Base-by-base conservation (phyloP, 2,329 filamentous ascomycete species). In the Teratosphaeria destructans region DNA sequence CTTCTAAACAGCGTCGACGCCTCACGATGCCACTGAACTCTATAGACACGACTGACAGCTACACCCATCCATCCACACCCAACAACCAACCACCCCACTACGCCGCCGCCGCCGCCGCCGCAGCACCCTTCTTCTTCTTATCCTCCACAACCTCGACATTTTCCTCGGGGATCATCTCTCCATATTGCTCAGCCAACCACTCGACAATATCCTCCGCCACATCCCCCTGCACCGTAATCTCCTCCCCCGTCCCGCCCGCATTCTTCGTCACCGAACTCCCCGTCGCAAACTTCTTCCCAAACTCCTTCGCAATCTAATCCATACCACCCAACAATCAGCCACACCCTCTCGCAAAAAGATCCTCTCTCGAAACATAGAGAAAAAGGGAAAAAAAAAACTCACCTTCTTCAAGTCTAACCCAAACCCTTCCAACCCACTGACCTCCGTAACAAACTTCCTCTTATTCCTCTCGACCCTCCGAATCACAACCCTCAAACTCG, bases 401-500 rank as follows among this genome's bases (percentile, higher is more conserved):
- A 95, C 81, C 79, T 96, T 97, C 77, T 99, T 99, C 70, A 96
- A 82, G 59, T 97, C 93, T 52, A 97, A 75, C 0, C 90, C 90
- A 70, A 96, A 95, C 0, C 87, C 85, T 74, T 99, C 94, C 23
- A 99, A 80, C 0, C 94, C 94, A 6, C 85, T 85, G n/a, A 99
- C 86, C 16, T 92, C 87, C 0, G 94, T 99, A 58, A 99, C 92
- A 73, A 86, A 95, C 79, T 99, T 99, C 71, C 94, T 85, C 82
- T 99, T 99, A 77, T 96, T 97, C 64, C 94, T 86, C 81, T 97
- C 94, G 68, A 99, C 94, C 29, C 94, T 89, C 82, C 96, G 96
- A 78, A 99, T 96, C 60, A 85, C 86, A 58, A 99, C 79, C 71
- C 91, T 88, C 65, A 88, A 89, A 62, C 88, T 85, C 43, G 90